Evolutionary conservation across 805 yeast species (phyloP).

Genomic region (Pichia manshurica): DNA sequence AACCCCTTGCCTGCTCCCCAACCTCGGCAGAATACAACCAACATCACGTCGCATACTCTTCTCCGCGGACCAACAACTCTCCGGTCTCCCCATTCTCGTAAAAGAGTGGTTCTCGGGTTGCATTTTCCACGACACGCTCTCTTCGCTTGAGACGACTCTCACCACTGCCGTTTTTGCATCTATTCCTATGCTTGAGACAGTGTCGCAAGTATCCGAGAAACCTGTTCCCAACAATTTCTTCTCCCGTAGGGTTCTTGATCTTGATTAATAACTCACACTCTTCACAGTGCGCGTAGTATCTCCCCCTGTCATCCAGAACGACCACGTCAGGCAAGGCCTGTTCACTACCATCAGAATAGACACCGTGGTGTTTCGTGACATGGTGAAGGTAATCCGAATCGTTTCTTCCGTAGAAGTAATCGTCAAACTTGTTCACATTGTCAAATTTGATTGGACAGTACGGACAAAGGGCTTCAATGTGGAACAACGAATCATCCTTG

Average conservation of each 20-base stretch:
- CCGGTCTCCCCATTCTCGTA: slow-evolving; percentile 1
- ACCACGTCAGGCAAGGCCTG: slow-evolving; percentile 22
- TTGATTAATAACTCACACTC: slow-evolving; percentile 20
- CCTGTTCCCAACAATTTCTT: slow-evolving; percentile 14
- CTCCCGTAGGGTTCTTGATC: slow-evolving; percentile 13
- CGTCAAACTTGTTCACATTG: slow-evolving; percentile 4
- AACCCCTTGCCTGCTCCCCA: too few species aligned
- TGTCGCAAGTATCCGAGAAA: slow-evolving; percentile 28
- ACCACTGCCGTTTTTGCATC: slow-evolving; percentile 17
- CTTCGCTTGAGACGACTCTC: not conserved
- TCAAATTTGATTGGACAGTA: slow-evolving; percentile 19
- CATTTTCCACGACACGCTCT: not conserved
- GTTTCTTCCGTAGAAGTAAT: slow-evolving; percentile 25
- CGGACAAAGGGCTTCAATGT: slow-evolving; percentile 27
- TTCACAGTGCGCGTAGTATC: slow-evolving; percentile 24
- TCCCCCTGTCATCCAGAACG: slow-evolving; percentile 15
- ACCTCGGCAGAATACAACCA: too few species aligned
- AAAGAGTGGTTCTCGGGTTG: not conserved
- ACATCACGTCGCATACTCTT: too few species aligned
- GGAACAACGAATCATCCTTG: slow-evolving; percentile 15
- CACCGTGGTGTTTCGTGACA: slow-evolving; percentile 30
- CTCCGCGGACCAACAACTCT: too few species aligned
- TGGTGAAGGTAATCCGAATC: slow-evolving; percentile 30
- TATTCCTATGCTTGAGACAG: slow-evolving; percentile 24
- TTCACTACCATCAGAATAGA: slow-evolving; percentile 26